phyloP scores from a whole-genome alignment of 208 protist genomes.

The Strigomonas culicis region DNA sequence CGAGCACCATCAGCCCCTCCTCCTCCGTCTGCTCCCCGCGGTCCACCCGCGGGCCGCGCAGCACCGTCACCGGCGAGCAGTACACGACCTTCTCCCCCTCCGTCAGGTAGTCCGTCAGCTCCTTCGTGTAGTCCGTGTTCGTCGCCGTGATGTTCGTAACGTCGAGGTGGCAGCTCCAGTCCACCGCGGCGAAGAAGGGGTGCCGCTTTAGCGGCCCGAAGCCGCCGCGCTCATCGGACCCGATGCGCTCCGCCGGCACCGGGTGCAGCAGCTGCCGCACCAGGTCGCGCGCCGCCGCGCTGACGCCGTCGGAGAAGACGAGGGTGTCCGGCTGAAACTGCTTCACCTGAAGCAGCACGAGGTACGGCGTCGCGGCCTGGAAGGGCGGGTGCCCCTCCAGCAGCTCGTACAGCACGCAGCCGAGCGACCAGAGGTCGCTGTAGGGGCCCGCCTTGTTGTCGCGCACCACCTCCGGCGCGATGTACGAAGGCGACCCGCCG shows the following conservation, averaged over 20 bases:
- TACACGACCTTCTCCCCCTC: constrained; percentile 48
- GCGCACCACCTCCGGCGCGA: constrained; percentile 85
- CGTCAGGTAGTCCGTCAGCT: constrained; percentile 37
- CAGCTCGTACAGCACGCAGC: constrained; percentile 96
- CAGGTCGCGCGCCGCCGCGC: constrained; percentile 51
- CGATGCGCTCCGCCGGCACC: constrained; percentile 65
- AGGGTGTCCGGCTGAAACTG: constrained; percentile 19
- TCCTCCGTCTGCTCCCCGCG: background rate
- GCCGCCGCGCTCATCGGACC: constrained; percentile 55
- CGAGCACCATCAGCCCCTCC: constrained; percentile 29
- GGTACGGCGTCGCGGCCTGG: constrained; percentile 40
- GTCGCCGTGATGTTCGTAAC: constrained; percentile 38
- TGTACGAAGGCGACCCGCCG: constrained; percentile 69
- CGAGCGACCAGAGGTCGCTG: constrained; percentile 98
- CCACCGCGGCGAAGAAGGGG: constrained; percentile 76
- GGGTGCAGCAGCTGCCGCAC: constrained; percentile 69
- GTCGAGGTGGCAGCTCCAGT: constrained; percentile 50
- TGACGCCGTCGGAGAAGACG: constrained; percentile 14
- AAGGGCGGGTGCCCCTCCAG: constrained; percentile 55
- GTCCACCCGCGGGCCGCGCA: constrained; percentile 1
- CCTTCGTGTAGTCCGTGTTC: constrained; percentile 35
- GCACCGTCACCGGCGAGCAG: constrained; percentile 35
- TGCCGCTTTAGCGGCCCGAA: constrained; percentile 80
- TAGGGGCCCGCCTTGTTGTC: constrained; percentile 70
- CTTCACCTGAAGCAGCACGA: constrained; percentile 61